These are phyloP conservation scores for Epichloe elymi DNA, from an alignment of 2,329 filamentous ascomycete species.

Conservation along the genomic window DNA sequence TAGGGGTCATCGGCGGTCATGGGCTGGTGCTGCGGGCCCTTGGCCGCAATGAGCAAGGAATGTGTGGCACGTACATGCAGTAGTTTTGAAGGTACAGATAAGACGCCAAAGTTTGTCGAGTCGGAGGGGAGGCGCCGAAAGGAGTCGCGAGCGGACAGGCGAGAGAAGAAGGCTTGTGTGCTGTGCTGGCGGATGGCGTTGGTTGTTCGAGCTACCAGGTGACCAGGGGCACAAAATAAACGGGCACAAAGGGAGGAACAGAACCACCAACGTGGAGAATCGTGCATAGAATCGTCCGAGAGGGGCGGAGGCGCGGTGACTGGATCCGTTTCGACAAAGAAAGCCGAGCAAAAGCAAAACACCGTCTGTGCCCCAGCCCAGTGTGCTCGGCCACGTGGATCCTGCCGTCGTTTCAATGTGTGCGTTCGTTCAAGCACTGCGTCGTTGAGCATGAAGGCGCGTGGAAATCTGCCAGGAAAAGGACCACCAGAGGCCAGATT, in stretches of 20 bases:
- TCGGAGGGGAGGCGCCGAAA: background rate
- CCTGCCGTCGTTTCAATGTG: too few relatives aligned
- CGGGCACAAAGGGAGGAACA: background rate
- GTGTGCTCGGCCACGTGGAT: background rate
- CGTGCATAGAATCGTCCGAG: background rate
- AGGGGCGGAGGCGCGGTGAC: background rate
- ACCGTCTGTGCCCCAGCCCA: background rate
- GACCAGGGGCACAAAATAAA: too few relatives aligned
- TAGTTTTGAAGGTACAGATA: background rate
- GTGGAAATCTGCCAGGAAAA: too few relatives aligned
- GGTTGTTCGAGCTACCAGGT: background rate
- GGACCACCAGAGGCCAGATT: too few relatives aligned
- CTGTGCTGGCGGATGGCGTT: background rate
- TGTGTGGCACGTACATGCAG: slow-evolving; percentile 3
- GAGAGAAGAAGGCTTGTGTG: background rate
- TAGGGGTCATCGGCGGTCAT: background rate
- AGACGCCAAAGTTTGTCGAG: background rate
- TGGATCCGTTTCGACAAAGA: background rate
- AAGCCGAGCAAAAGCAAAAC: background rate
- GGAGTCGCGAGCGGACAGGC: background rate
- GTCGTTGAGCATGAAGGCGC: too few relatives aligned
- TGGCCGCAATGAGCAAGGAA: slow-evolving; percentile 1
- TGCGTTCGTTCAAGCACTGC: background rate
- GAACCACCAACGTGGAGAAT: background rate
- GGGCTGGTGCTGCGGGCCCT: background rate